Evolutionary conservation across 2,329 filamentous ascomycete species (phyloP).

Genomic region (Penicillium sp.): DNA sequence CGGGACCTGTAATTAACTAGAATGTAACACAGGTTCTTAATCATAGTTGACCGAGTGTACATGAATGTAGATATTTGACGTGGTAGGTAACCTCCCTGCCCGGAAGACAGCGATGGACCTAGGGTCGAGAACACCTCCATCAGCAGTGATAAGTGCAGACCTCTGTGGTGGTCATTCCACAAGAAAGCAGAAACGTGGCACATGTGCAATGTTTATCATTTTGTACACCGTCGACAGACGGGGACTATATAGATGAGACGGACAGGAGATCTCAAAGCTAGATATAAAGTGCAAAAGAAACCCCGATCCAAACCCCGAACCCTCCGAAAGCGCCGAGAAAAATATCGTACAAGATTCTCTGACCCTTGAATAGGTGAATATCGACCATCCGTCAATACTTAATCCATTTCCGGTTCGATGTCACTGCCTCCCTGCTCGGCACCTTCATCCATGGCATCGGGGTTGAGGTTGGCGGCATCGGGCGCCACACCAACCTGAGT

Average conservation of each 20-base stretch:
- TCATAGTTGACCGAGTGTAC: too few relatives aligned
- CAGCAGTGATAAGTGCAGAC: too few relatives aligned
- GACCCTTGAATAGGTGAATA: background rate
- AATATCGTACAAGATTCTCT: constrained; percentile 7
- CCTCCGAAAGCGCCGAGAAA: constrained; percentile 7
- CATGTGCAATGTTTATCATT: constrained; percentile 4
- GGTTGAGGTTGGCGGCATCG: constrained; percentile 44
- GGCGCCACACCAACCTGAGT: constrained; percentile 35
- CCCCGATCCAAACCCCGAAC: background rate
- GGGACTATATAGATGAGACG: background rate
- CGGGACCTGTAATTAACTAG: too few relatives aligned
- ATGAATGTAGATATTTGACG: too few relatives aligned
- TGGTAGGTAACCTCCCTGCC: too few relatives aligned
- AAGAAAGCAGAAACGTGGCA: background rate
- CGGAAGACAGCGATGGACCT: too few relatives aligned
- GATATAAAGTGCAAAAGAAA: background rate
- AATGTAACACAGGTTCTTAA: too few relatives aligned
- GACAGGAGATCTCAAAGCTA: background rate
- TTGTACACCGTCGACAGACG: background rate
- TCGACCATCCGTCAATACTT: background rate
- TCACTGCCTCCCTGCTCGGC: constrained; percentile 35
- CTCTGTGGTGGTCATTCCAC: background rate
- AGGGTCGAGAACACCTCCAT: too few relatives aligned
- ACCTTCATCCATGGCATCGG: constrained; percentile 47
- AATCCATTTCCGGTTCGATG: constrained; percentile 36